A percentile compares a stretch with the other conserved stretches of the same genome.
phyloP scores from a whole-genome alignment of 768 basidiomycete species.

The Russula ochroleuca region DNA sequence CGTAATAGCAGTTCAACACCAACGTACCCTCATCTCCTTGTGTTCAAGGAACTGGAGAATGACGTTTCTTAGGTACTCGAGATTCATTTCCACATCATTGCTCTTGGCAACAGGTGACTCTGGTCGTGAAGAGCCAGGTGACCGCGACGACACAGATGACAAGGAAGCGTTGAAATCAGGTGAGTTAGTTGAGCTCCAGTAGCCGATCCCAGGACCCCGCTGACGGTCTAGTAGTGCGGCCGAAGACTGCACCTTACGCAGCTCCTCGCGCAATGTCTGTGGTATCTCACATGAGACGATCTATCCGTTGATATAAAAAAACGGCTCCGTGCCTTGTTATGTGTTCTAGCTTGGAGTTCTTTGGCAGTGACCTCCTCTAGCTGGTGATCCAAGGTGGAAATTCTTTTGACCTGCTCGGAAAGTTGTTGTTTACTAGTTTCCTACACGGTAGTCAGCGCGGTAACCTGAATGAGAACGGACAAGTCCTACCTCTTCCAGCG shows the following conservation, averaged over 20 bases:
- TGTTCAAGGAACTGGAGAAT: conserved; percentile 97
- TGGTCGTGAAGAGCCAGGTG: conserved; percentile 33
- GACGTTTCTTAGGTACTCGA: conserved; percentile 94
- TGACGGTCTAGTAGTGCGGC: conserved; percentile 85
- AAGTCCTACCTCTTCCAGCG: conserved; percentile 60
- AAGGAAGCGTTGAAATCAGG: conserved; percentile 33
- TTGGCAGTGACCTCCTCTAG: conserved; percentile 69
- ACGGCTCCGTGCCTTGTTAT: conserved; percentile 62
- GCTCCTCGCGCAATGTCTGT: conserved; percentile 86
- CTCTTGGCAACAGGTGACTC: conserved; percentile 36
- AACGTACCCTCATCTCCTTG: conserved; percentile 92
- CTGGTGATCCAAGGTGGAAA: conserved; percentile 55
- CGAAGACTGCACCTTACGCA: conserved; percentile 93
- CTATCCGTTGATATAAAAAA: background rate
- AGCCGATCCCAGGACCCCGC: conserved; percentile 90
- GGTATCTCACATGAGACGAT: background rate
- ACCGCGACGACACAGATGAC: conserved; percentile 39
- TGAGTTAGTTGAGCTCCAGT: conserved; percentile 60
- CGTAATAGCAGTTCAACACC: background rate
- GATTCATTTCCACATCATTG: conserved; percentile 87
- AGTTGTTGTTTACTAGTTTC: conserved; percentile 43
- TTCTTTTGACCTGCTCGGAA: conserved; percentile 47
- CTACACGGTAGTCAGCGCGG: conserved; percentile 33
- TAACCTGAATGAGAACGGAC: background rate
- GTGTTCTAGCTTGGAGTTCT: conserved; percentile 63